These are phyloP conservation scores for Cyberlindnera misumaiensis DNA, from an alignment of 805 yeast genomes.

Conservation along the genomic window DNA sequence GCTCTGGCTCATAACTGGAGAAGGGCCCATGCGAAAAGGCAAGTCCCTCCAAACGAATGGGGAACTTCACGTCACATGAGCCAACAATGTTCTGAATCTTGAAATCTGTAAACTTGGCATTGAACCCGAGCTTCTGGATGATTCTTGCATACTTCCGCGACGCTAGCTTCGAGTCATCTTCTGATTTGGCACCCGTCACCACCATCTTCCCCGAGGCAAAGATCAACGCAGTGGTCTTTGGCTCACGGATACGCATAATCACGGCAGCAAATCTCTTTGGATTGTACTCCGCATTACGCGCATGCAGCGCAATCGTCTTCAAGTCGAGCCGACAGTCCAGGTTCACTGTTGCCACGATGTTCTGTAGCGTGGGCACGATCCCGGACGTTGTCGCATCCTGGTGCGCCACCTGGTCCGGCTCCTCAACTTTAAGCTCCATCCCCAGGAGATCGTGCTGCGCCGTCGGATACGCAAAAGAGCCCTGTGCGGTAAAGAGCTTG, in stretches of 20 bases:
- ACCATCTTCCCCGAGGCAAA: slow-evolving; percentile 99
- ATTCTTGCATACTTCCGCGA: slow-evolving; percentile 97
- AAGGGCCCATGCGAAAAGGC: slow-evolving; percentile 98
- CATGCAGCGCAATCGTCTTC: slow-evolving; percentile 95
- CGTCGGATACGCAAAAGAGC: slow-evolving; percentile 24
- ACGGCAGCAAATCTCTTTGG: slow-evolving; percentile 99
- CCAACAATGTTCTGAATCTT: slow-evolving; percentile 98
- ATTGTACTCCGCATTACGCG: slow-evolving; percentile 97
- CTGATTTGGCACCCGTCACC: slow-evolving; percentile 98
- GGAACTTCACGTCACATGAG: slow-evolving; percentile 97
- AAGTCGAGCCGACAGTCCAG: slow-evolving; percentile 92
- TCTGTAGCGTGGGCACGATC: slow-evolving; percentile 87
- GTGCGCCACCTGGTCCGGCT: slow-evolving; percentile 5
- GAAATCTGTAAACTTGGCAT: slow-evolving; percentile 96
- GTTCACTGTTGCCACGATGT: slow-evolving; percentile 96
- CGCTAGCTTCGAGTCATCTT: slow-evolving; percentile 97
- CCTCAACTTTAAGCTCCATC: slow-evolving; percentile 16
- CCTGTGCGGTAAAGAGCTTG: slow-evolving; percentile 22
- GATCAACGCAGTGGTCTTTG: slow-evolving; percentile 94
- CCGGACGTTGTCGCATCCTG: slow-evolving; percentile 73
- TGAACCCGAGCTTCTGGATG: slow-evolving; percentile 94
- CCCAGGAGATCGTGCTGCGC: slow-evolving; percentile 20
- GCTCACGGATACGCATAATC: slow-evolving; percentile 98
- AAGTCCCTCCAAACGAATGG: slow-evolving; percentile 92
- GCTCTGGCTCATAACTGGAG: slow-evolving; percentile 96